Evolutionary conservation across 176 grass and related monocot species (phyloP).

Genomic region (Puccinellia tenuiflora): DNA sequence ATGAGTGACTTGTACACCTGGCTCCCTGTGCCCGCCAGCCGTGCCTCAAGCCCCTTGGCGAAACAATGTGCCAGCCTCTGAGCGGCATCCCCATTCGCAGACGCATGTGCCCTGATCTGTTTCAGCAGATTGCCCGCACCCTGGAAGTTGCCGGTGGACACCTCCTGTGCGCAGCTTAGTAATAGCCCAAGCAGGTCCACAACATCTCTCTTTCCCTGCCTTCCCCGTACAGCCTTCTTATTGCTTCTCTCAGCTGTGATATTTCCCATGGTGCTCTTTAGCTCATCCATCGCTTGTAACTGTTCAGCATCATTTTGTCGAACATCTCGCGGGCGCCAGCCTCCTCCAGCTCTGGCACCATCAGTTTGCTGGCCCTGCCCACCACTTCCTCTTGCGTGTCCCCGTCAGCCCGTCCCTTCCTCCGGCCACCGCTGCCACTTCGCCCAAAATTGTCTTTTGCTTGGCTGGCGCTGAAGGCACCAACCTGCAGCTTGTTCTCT

Average conservation of each 20-base stretch:
- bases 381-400: constrained; percentile 22
- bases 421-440: background rate
- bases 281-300: constrained; percentile 4
- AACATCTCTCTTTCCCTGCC: background rate
- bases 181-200: constrained; percentile 48
- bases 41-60: constrained; percentile 43
- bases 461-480: background rate
- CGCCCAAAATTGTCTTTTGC: background rate
- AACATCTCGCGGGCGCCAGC: constrained; percentile 34
- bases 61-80: constrained; percentile 58
- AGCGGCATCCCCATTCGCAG: constrained; percentile 33
- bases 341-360: background rate
- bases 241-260: background rate
- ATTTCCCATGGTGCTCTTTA: background rate
- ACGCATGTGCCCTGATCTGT: constrained; percentile 37
- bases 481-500: background rate
- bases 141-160: constrained; percentile 29
- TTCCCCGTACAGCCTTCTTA: background rate
- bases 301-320: constrained; percentile 23
- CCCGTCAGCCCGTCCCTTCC: constrained; percentile 3
- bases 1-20: constrained; percentile 29
- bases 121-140: constrained; percentile 31
- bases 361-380: constrained; percentile 37
- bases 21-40: constrained; percentile 44
- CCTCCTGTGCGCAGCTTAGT: constrained; percentile 45